Evolutionary conservation across 1,284 basidiomycete genomes (phyloP), one percentile per base, ranked within the genome.

Genomic region (Moniliella sp.): DNA sequence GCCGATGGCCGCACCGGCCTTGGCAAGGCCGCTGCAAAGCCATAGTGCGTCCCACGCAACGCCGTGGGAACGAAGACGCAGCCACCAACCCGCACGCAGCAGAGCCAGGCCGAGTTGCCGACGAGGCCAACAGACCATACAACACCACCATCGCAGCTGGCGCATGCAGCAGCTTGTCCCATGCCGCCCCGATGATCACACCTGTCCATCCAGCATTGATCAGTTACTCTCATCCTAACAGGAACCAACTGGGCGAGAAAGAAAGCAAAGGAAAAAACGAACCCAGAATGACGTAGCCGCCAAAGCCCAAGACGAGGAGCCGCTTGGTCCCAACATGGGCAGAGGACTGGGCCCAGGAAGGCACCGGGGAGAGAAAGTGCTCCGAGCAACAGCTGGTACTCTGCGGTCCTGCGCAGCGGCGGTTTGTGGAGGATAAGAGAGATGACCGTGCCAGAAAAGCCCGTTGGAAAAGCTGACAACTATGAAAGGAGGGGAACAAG

Each of bases 1-100:
- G 2, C 78, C 78, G 33, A 78, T 48, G 11, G 74, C 78, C 4
- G 76, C 77, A 3, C 78, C 78, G 0, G 71, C 66, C 53, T 80
- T 80, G 4, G 76, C 76, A 4, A 78, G 0, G 75, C 75, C 5
- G 75, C 61, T 4, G 53, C 57, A 30, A 79, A 48, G 4, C 75
- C 75, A 42, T 48, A 50, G 19, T 36, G 35, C n/a, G n/a, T n/a
- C n/a, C n/a, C n/a, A n/a, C n/a, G n/a, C n/a, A n/a, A n/a, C n/a
- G n/a, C n/a, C n/a, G n/a, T n/a, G n/a, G n/a, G n/a, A n/a, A n/a
- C n/a, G n/a, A n/a, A n/a, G n/a, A n/a, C n/a, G n/a, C n/a, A n/a
- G n/a, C n/a, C n/a, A n/a, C n/a, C n/a, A n/a, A n/a, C n/a, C n/a
- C n/a, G n/a, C n/a, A n/a, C n/a, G n/a, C n/a, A n/a, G n/a, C n/a